A percentile compares a stretch with the other conserved stretches of the same genome.
Evolutionary conservation across 768 basidiomycete genomes (phyloP).

Genomic region (Boletus rubroflammeus): DNA sequence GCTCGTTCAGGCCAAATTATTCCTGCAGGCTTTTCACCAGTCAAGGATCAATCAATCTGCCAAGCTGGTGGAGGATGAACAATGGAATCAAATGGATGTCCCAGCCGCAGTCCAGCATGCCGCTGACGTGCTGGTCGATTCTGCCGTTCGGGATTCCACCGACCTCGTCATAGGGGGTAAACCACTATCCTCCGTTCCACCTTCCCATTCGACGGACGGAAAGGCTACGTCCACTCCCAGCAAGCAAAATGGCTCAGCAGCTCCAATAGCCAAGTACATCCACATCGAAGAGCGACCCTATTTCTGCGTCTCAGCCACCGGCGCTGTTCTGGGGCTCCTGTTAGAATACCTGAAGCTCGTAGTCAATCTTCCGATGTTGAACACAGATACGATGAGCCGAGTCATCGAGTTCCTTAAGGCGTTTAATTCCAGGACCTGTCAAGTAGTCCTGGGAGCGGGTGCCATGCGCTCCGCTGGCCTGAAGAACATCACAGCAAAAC

Average conservation of each 20-base stretch:
- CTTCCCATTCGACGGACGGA: constrained; percentile 9
- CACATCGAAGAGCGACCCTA: constrained; percentile 82
- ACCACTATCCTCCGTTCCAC: neutral
- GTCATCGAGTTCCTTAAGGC: constrained; percentile 95
- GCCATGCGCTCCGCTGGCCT: constrained; percentile 98
- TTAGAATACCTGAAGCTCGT: constrained; percentile 86
- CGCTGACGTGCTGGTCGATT: constrained; percentile 71
- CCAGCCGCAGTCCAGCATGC: constrained; percentile 60
- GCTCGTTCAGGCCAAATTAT: constrained; percentile 68
- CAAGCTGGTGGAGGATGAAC: constrained; percentile 92
- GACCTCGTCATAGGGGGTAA: constrained; percentile 49
- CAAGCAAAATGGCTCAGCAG: constrained; percentile 20
- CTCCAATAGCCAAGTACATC: constrained; percentile 51
- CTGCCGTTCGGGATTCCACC: constrained; percentile 77
- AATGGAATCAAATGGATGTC: constrained; percentile 81
- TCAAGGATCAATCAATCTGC: constrained; percentile 73
- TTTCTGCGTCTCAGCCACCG: constrained; percentile 83
- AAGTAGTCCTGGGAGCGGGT: constrained; percentile 96
- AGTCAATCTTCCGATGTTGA: constrained; percentile 82
- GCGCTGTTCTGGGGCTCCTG: constrained; percentile 66
- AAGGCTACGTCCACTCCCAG: constrained; percentile 12
- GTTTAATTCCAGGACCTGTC: constrained; percentile 97
- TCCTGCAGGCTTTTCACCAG: constrained; percentile 85
- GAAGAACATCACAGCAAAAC: constrained; percentile 98
- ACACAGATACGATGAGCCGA: constrained; percentile 92